Evolutionary conservation across 2,329 filamentous ascomycete genomes (phyloP), one percentile per base, ranked within the genome.

Genomic region (Aotearoamyces nothofagi): DNA sequence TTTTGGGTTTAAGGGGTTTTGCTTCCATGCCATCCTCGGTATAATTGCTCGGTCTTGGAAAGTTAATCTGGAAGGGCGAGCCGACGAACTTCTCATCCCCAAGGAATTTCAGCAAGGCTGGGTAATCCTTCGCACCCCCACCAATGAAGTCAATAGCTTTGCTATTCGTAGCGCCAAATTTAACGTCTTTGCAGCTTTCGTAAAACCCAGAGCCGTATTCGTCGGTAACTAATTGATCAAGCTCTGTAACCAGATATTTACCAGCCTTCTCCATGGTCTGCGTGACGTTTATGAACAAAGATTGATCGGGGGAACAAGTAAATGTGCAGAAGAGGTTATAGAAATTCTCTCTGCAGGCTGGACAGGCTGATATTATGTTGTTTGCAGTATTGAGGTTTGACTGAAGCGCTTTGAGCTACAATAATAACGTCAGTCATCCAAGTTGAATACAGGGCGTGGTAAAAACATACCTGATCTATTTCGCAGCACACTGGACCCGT

Each of bases 251-350:
- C n/a, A 83, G 54, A 33, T 56, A 15, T 45, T 55, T 31, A 53
- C 65, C 49, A 38, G 58, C 52, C 53, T 63, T 81, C 13, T 66
- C 53, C 37, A 69, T 66, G 0, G 76, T 78, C 30, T 74, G 57
- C 8, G 90, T 96, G 24, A 98, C 73, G 46, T 98, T 98, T 50
- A 98, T 63, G 48, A 98, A 98, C 0, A 92, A 61, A 0, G 84
- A 94, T 52, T 98, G 90, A 46, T 98, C 79, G 5, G 92, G 87
- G 4, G 90, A 98, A 59, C 92, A 98, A 3, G 86, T 96, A 49
- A 98, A 96, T 4, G 84, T 92, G 58, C 90, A 98, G 54, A 98
- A 98, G 24, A 92, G 64, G 58, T 98, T 92, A 63, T 82, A 96
- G 61, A 98, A 98, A 61, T 98, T 98, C 45, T 86, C 78, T 55